Base-by-base conservation (phyloP, 164 flowering plant species). In the Umbilicus rupestris region DNA sequence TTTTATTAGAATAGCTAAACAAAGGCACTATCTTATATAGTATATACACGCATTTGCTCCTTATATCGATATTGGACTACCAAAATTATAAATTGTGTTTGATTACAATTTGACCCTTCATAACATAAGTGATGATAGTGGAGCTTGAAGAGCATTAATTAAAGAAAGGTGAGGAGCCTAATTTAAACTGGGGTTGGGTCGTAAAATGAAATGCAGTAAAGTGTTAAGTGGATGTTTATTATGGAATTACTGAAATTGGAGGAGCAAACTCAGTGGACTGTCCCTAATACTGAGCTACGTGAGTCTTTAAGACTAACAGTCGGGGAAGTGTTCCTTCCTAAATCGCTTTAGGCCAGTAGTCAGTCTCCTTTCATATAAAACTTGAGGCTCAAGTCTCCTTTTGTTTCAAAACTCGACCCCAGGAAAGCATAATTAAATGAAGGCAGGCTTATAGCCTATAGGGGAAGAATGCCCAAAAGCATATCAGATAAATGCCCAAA, bases 131-230 rank as follows among this genome's bases (percentile, higher is more conserved):
- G 55, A 10, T 20, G 85, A 89, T 68, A 87, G 97, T 71, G 97
- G 97, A 65, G 92, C 75, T 74, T 89, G 96, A 69, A 83, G 97
- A 80, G 80, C 87, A 55, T 35, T 84, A 77, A 77, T 88, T 64
- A 92, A 92, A 69, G 97, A 90, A 64, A 92, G 90, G 80, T 79
- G 9, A 31, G 52, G n/a, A 29, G 9, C 20, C 9, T n/a, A 1
- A 26, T 47, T 47, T n/a, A 20, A n/a, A 41, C 12, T 41, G 44
- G 12, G 12, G 44, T 41, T 10, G 16, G 44, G 44, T 9, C 3
- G 6, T 9, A 2, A 41, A 41, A 9, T 6, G 5, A 7, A 14
- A 9, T 41, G 12, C 12, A 0, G 44, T 7, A 41, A 14, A 41
- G 44, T 41, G 12, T 41, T 41, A n/a, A 3, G 67, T 39, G 20